These are phyloP conservation scores for Athelia sp. DNA, from an alignment of 1,284 basidiomycete genomes.

Conservation along the genomic window DNA sequence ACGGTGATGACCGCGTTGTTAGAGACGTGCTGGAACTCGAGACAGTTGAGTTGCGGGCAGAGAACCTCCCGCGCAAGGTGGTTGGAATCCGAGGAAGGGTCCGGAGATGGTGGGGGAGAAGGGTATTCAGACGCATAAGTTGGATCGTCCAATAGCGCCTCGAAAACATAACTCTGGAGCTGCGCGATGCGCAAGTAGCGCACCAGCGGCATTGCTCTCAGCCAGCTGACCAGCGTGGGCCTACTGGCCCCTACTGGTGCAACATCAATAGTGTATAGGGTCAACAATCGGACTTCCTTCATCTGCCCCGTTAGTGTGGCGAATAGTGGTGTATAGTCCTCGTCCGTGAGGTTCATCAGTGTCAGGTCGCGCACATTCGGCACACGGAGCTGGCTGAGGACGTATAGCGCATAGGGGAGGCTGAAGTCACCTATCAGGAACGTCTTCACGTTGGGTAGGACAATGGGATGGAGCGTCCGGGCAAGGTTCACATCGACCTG, in stretches of 20 bases:
- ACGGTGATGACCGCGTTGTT: conserved; percentile 19
- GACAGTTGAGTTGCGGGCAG: conserved; percentile 34
- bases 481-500: conserved; percentile 21
- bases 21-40: conserved; percentile 34
- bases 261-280: conserved; percentile 39
- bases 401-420: conserved; percentile 36
- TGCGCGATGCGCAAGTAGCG: conserved; percentile 42
- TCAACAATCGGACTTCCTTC: conserved; percentile 42
- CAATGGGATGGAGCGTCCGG: conserved; percentile 28
- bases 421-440: conserved; percentile 51
- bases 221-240: conserved; percentile 35
- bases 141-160: conserved; percentile 38
- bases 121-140: conserved; percentile 13
- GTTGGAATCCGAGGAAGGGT: conserved; percentile 1
- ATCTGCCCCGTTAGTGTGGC: conserved; percentile 37
- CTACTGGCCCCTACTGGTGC: conserved; percentile 15
- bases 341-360: conserved; percentile 41
- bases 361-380: conserved; percentile 50
- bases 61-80: conserved; percentile 17
- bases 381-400: conserved; percentile 41
- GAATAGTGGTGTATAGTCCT: conserved; percentile 46
- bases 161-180: conserved; percentile 33
- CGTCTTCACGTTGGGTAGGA: conserved; percentile 39
- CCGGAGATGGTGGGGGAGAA: conserved; percentile 1
- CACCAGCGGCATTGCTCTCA: conserved; percentile 49